Base-by-base conservation (phyloP, 768 basidiomycete genomes). In the Leccinum boreale region DNA sequence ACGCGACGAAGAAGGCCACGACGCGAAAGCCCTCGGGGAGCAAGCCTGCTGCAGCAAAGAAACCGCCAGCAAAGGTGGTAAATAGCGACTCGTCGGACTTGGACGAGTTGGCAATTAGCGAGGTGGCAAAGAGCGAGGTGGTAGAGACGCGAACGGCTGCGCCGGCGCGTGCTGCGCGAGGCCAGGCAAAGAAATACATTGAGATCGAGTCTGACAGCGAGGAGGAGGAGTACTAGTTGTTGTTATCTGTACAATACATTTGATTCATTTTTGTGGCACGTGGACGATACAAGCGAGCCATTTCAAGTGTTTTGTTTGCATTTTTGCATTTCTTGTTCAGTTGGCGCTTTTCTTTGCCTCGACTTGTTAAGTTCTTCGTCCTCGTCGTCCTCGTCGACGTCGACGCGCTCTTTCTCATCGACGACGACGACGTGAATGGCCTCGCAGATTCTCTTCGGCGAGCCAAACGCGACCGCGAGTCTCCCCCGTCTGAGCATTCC, bases 401-500 rank as follows among this genome's bases (percentile, higher is more conserved):
- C 58, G 58, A 50, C 59, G 61, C 48, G 59, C 47, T 44, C 10
- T 44, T 44, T 11, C 19, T 44, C 19, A 44, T 42, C 42, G 42
- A 19, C 42, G 42, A 42, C 42, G 42, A 42, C 42, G 42, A 42
- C 19, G n/a, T n/a, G 19, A 44, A 44, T 44, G 42, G 7, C 19
- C 10, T 44, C 42, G 42, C 42, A 19, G 4, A 19, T n/a, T 19
- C 42, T 44, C 19, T 0, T 19, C 10, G 5, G 10, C 42, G 42
- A 44, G 2, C n/a, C 42, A 19, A 10, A 42, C 42, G 42, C 42
- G 42, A 9, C 0, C 2, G 9, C 39, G 39, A 39, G 9, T 58
- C 78, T 84, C 39, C 80, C 82, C 10, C 77, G 83, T 52, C 81
- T 91, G 55, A 80, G 76, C 65, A 81, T 89, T 45, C 81, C 82